Conservation (phyloP, 139 green algal genomes). For the Volvox africanus region DNA sequence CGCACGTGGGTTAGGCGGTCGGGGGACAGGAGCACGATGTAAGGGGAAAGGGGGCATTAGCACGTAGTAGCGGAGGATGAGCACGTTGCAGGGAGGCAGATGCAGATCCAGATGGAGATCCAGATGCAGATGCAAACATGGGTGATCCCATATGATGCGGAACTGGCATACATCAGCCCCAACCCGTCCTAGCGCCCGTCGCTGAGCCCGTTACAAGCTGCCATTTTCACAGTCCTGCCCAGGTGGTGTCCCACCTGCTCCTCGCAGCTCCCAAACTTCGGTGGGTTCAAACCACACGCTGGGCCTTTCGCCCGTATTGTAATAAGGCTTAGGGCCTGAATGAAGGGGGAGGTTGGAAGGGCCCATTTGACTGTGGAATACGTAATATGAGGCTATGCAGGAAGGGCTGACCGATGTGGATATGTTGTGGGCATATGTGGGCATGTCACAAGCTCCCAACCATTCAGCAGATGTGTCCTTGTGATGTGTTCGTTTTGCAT, state of each 20-base stretch:
- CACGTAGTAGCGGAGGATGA: not conserved
- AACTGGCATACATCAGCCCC: not conserved
- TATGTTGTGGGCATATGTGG: too few species aligned
- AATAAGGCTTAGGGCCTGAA: conserved; percentile 77
- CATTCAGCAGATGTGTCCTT: too few species aligned
- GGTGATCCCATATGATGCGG: not conserved
- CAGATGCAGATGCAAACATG: not conserved
- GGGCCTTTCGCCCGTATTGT: conserved; percentile 70
- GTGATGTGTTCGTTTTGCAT: too few species aligned
- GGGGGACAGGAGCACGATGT: conserved; percentile 10
- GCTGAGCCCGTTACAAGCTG: not conserved
- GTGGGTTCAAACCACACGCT: conserved; percentile 85
- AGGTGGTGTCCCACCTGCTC: not conserved
- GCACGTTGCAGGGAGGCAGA: not conserved
- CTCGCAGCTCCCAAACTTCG: conserved; percentile 66
- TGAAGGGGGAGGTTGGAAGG: not conserved
- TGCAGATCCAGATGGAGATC: too few species aligned
- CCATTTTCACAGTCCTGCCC: not conserved
- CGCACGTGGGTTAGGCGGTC: too few species aligned
- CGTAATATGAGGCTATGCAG: too few species aligned
- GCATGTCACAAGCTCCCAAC: too few species aligned
- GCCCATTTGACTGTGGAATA: too few species aligned
- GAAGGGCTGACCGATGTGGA: too few species aligned
- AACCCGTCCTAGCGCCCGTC: not conserved
- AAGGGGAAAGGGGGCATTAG: too few species aligned